A percentile compares a stretch with the other conserved stretches of the same genome.
Conservation (phyloP, 441 rosid genomes). For the Aleurites moluccanus region DNA sequence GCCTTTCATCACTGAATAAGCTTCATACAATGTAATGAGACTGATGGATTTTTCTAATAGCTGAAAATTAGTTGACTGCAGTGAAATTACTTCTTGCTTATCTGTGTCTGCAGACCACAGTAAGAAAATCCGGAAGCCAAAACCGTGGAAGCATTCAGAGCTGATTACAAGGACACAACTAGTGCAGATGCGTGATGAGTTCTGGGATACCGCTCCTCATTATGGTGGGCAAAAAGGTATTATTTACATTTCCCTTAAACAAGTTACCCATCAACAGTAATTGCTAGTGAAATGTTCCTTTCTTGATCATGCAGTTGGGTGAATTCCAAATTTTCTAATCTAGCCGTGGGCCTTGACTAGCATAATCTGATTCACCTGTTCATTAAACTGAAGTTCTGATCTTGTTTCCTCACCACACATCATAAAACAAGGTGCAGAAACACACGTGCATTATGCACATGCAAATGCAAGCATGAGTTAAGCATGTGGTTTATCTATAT, state of each 20-base stretch:
- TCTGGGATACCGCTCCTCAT: slow-evolving; percentile 96
- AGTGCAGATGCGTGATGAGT: slow-evolving; percentile 76
- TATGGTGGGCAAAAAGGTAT: slow-evolving; percentile 83
- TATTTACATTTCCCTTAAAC: not conserved
- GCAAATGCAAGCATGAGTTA: not conserved
- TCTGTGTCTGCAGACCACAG: slow-evolving; percentile 33
- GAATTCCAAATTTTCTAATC: slow-evolving; percentile 1
- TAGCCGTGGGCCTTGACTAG: not conserved
- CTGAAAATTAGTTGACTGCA: slow-evolving; percentile 1
- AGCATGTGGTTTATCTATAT: not conserved
- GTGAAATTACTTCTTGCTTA: slow-evolving; percentile 11
- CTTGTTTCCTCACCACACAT: not conserved
- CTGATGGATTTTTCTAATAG: not conserved
- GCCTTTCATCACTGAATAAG: not conserved
- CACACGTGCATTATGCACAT: not conserved
- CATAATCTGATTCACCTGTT: not conserved
- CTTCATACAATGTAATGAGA: not conserved
- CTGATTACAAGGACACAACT: slow-evolving; percentile 71
- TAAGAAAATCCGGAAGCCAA: slow-evolving; percentile 68
- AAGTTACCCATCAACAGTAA: not conserved
- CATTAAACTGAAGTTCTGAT: slow-evolving; percentile 1
- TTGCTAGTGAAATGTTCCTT: slow-evolving; percentile 4
- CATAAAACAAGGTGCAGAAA: slow-evolving; percentile 8
- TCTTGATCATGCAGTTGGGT: not conserved
- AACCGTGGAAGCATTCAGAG: slow-evolving; percentile 76